These are phyloP conservation scores for Saccharomycopsis selenospora DNA, from an alignment of 805 yeast species.

Conservation along the genomic window DNA sequence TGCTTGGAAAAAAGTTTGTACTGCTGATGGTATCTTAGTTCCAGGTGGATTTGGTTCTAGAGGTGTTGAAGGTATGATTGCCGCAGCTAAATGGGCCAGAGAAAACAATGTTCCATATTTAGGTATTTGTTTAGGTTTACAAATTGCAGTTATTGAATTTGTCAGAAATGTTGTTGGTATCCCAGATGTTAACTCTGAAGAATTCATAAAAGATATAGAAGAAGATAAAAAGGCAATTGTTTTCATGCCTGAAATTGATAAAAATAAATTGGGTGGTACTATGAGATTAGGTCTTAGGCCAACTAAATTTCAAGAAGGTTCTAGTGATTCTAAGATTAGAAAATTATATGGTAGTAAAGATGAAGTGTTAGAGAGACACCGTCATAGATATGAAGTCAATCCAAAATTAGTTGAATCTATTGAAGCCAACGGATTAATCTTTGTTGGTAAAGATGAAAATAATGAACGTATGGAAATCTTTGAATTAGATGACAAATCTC, in stretches of 20 bases:
- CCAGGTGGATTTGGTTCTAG: constrained; percentile 98
- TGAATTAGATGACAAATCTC: constrained; percentile 59
- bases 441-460: constrained; percentile 90
- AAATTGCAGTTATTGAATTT: constrained; percentile 92
- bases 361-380: constrained; percentile 83
- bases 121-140: constrained; percentile 97
- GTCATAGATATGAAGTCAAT: constrained; percentile 97
- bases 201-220: constrained; percentile 58
- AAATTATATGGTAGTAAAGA: constrained; percentile 68
- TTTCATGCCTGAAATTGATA: constrained; percentile 98
- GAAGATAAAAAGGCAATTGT: constrained; percentile 68
- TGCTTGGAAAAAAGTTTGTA: constrained; percentile 91
- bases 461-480: constrained; percentile 90
- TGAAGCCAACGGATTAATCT: constrained; percentile 73
- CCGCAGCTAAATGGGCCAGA: constrained; percentile 98
- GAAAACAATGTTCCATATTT: constrained; percentile 88
- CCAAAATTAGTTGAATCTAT: constrained; percentile 68
- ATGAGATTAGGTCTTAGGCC: constrained; percentile 97
- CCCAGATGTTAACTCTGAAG: constrained; percentile 68
- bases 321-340: constrained; percentile 65
- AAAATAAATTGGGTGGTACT: constrained; percentile 94
- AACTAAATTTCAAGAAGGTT: constrained; percentile 64
- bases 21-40: constrained; percentile 93
- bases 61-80: constrained; percentile 97
- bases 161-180: constrained; percentile 72